Conservation (phyloP, 805 yeast genomes). For the Saturnispora sanitii region DNA sequence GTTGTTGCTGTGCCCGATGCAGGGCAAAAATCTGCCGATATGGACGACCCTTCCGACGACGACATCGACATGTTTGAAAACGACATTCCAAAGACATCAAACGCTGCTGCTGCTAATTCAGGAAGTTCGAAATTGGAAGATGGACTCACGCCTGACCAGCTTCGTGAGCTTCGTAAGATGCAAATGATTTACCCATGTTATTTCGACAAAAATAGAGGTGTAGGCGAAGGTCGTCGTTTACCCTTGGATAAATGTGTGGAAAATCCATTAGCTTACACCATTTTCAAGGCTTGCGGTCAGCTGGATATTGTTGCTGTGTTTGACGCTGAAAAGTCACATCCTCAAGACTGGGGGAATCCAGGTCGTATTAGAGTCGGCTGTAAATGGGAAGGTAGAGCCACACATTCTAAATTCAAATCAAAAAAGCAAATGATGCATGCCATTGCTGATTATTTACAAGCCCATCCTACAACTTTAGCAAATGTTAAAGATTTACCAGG, state of each 20-base stretch:
- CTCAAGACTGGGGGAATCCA: conserved; percentile 95
- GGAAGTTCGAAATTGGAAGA: not conserved
- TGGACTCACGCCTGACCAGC: conserved; percentile 36
- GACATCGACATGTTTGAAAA: not conserved
- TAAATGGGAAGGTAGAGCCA: conserved; percentile 38
- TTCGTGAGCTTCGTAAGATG: conserved; percentile 55
- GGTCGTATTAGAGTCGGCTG: conserved; percentile 83
- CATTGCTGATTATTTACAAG: conserved; percentile 50
- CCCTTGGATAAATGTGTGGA: conserved; percentile 56
- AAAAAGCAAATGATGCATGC: conserved; percentile 59
- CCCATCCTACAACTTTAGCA: conserved; percentile 58
- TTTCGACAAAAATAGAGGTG: conserved; percentile 71
- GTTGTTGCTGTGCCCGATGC: conserved; percentile 78
- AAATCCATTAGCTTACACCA: conserved; percentile 79
- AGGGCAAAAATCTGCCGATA: no score
- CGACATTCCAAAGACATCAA: not conserved
- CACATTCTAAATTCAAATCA: conserved; percentile 29
- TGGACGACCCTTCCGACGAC: conserved; percentile 38
- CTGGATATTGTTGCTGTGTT: conserved; percentile 32
- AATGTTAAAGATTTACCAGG: conserved; percentile 56
- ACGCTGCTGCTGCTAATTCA: not conserved
- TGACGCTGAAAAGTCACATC: conserved; percentile 82
- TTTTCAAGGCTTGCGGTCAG: conserved; percentile 56
- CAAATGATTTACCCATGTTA: conserved; percentile 85
- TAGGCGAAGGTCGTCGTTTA: conserved; percentile 78